A percentile compares a stretch with the other conserved stretches of the same genome.
phyloP scores from a whole-genome alignment of 345 rosid species.

The Clausena lansium region DNA sequence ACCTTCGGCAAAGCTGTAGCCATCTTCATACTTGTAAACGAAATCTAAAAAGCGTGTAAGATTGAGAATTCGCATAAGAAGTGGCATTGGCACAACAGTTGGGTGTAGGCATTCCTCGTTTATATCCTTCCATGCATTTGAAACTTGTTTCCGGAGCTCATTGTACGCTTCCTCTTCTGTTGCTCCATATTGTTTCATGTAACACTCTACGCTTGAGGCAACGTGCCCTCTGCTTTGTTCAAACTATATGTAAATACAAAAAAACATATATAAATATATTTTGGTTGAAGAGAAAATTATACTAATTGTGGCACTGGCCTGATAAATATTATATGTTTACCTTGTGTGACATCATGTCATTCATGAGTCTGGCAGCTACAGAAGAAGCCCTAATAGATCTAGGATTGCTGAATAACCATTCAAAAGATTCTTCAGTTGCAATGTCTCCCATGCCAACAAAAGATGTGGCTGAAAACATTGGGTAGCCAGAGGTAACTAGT shows the following conservation, averaged over 20 bases:
- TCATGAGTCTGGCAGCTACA: conserved; percentile 17
- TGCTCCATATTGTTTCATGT: conserved; percentile 27
- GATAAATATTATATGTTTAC: background rate
- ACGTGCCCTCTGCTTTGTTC: conserved; percentile 22
- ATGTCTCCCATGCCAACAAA: conserved; percentile 31
- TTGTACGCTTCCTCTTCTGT: conserved; percentile 16
- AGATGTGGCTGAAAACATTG: conserved; percentile 12
- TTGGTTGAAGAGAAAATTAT: too few species aligned
- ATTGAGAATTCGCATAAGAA: conserved; percentile 21
- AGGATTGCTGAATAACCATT: conserved; percentile 18
- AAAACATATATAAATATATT: background rate
- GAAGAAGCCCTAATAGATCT: conserved; percentile 21
- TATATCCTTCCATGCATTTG: conserved; percentile 35
- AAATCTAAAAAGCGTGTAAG: conserved; percentile 6
- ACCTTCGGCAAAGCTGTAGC: background rate
- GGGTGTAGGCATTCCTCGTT: conserved; percentile 27
- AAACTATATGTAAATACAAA: background rate
- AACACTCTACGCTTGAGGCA: conserved; percentile 29
- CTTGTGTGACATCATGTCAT: conserved; percentile 22
- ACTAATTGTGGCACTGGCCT: too few species aligned
- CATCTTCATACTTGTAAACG: background rate
- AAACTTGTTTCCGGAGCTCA: background rate
- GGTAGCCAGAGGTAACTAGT: background rate
- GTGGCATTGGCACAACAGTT: conserved; percentile 9
- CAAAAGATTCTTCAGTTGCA: conserved; percentile 16